Evolutionary conservation across 805 yeast species (phyloP).

Genomic region (Saccharomycopsis oosterbeekiorum): DNA sequence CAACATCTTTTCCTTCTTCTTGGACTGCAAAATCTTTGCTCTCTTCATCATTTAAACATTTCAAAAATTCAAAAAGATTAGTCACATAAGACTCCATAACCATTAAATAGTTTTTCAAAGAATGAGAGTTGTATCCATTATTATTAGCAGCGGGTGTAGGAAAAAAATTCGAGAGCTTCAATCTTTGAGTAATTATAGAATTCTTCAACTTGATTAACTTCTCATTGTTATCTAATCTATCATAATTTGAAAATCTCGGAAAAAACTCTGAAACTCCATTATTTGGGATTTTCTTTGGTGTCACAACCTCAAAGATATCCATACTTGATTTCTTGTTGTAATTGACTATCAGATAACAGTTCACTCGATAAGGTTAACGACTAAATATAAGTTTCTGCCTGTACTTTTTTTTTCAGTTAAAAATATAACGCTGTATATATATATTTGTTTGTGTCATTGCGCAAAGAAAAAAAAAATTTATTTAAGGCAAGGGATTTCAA

Average conservation of each 20-base stretch:
- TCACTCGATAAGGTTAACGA: not conserved
- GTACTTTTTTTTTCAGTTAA: no score
- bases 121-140: not conserved
- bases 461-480: no score
- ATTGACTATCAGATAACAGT: not conserved
- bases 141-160: no score
- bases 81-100: slow-evolving; percentile 6
- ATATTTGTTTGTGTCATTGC: no score
- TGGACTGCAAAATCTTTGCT: not conserved
- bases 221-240: not conserved
- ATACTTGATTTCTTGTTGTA: not conserved
- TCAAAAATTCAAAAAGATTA: not conserved
- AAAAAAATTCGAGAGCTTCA: slow-evolving; percentile 2
- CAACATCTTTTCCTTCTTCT: not conserved
- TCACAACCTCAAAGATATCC: not conserved
- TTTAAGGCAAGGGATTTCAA: no score
- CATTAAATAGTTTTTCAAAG: slow-evolving; percentile 1
- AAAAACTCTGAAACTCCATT: not conserved
- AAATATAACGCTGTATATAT: no score
- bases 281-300: not conserved
- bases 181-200: not conserved
- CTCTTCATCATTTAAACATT: not conserved
- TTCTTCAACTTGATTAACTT: not conserved
- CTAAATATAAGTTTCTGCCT: no score
- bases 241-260: not conserved